Conservation (phyloP, 768 basidiomycete species). For the Rickenella mellea region DNA sequence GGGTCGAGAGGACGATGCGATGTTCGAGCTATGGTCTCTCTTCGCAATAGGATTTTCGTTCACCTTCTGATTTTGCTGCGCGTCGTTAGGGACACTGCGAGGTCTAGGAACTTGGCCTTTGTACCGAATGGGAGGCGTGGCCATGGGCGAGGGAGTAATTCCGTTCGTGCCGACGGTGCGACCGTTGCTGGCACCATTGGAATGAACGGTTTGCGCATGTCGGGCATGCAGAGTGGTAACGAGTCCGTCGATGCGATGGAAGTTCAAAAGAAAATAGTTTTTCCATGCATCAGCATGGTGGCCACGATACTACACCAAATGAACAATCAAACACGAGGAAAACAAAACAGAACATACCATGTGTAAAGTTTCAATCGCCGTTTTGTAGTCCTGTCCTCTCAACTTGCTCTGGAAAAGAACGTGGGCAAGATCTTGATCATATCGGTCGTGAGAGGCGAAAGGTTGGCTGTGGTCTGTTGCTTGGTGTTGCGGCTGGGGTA, state of each 20-base stretch:
- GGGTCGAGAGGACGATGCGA: too few relatives aligned
- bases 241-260: conserved; percentile 43
- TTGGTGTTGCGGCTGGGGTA: neutral
- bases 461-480: conserved; percentile 27
- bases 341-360: conserved; percentile 13
- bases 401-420: conserved; percentile 27
- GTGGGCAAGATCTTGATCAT: conserved; percentile 51
- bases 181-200: too few relatives aligned
- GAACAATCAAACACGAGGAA: conserved; percentile 1
- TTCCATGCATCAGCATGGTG: conserved; percentile 61
- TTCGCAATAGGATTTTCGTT: too few relatives aligned
- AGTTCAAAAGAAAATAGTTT: conserved; percentile 70
- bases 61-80: too few relatives aligned
- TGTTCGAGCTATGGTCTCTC: too few relatives aligned
- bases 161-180: too few relatives aligned
- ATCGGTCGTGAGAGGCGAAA: conserved; percentile 35
- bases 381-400: conserved; percentile 45
- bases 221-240: conserved; percentile 9
- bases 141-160: too few relatives aligned
- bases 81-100: too few relatives aligned
- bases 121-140: too few relatives aligned
- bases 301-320: conserved; percentile 26
- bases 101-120: too few relatives aligned
- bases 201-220: too few relatives aligned
- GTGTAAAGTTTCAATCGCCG: conserved; percentile 58